phyloP scores from a whole-genome alignment of 2,329 filamentous ascomycete species.

The Cladosporium sp. region DNA sequence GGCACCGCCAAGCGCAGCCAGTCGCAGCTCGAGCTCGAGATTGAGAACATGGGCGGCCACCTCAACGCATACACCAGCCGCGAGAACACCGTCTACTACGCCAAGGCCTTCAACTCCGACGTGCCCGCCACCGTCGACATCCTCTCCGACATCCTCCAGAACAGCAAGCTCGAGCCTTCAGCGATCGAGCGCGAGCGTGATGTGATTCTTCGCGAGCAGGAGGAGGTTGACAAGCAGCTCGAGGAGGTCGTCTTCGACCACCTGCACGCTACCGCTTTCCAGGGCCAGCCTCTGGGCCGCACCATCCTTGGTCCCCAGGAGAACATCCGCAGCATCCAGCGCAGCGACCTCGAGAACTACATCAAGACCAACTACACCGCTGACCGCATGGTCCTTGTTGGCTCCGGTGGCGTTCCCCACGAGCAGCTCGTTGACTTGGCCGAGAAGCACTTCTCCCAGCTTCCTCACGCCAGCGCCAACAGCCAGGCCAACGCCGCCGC shows the following conservation, averaged over 20 bases:
- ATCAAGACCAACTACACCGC: conserved; percentile 99
- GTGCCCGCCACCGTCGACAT: conserved; percentile 96
- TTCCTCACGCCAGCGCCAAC: conserved; percentile 72
- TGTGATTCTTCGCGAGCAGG: conserved; percentile 96
- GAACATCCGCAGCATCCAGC: conserved; percentile 95
- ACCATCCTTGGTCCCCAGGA: conserved; percentile 96
- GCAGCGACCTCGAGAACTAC: conserved; percentile 86
- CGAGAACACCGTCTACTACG: conserved; percentile 99
- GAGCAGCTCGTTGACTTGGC: conserved; percentile 90
- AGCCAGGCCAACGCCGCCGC: conserved; percentile 67
- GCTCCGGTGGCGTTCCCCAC: conserved; percentile 90
- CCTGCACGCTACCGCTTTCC: conserved; percentile 95
- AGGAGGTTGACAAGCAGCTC: conserved; percentile 99
- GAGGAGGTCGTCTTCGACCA: conserved; percentile 99
- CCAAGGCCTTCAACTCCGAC: conserved; percentile 97
- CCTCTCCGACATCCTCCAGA: conserved; percentile 97
- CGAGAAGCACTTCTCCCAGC: conserved; percentile 85
- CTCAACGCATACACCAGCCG: conserved; percentile 99
- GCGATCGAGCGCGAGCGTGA: conserved; percentile 97
- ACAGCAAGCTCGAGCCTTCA: conserved; percentile 91
- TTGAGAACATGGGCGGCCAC: conserved; percentile 99
- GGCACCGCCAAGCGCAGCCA: conserved; percentile 92
- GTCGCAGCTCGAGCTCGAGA: conserved; percentile 97
- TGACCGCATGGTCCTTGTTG: conserved; percentile 98
- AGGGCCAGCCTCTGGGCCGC: conserved; percentile 90